Base-by-base conservation (phyloP, 768 basidiomycete species). In the Hygrophorus pudorinus region DNA sequence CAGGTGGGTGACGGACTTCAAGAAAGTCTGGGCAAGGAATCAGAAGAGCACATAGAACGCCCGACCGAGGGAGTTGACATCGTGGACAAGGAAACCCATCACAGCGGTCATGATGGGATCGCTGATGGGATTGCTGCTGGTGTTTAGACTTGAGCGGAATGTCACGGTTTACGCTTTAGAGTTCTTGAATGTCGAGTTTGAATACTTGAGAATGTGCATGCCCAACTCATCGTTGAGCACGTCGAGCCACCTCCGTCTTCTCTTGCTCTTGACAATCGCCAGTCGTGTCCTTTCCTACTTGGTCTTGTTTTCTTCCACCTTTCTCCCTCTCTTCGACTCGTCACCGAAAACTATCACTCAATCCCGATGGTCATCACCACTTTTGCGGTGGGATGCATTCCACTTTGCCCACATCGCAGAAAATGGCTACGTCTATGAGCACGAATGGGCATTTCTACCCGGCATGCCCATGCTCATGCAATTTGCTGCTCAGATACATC, bases 401-500 rank as follows among this genome's bases (percentile, higher is more conserved):
- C 83, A 96, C 61, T 97, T 91, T 59, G 52, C 67, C 5, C 71
- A 74, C 53, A 76, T 89, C 42, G 86, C 89, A 0, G 54, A 67
- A 20, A 47, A 72, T 9, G 74, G 68, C 38, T 75, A 75, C 51
- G 52, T 62, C 21, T 79, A 77, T 57, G 94, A 98, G 57, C 75
- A 94, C 53, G 71, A 87, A 51, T 86, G 85, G 74, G 94, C 94
- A 0, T 98, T 90, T 60, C 73, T 90, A 49, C 85, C 88, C 2
- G 87, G 75, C 4, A 60, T 76, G 18, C 74, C 86, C 2, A 54
- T 65, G 9, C 39, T 85, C 40, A 71, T 89, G 60, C 66, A 72
- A 1, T 10, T 53, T 37, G 62, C 54, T n/a, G 57, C 54, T 5
- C 11, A 42, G 21, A 31, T 64, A 11, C 51, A 65, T 31, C 53